These are phyloP conservation scores for Hyphopichia wangnamkhiaoensis DNA, from an alignment of 1,139 yeast genomes.

Conservation along the genomic window DNA sequence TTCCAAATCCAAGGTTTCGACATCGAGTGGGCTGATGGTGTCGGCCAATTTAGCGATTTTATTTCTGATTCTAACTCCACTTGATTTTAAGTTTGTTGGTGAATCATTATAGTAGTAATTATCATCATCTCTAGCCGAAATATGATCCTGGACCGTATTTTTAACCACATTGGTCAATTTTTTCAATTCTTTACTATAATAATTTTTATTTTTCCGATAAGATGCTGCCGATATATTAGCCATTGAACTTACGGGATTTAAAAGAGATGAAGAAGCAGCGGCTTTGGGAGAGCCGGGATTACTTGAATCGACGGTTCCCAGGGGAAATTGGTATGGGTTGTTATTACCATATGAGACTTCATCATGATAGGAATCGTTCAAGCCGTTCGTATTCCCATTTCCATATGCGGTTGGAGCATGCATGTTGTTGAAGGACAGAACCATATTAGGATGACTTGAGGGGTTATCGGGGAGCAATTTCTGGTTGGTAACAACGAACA, in stretches of 20 bases:
- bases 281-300: neutral
- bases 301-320: neutral
- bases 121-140: conserved; percentile 32
- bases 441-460: too few species aligned
- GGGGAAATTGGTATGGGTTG: neutral
- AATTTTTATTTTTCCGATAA: conserved; percentile 26
- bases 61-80: conserved; percentile 35
- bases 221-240: conserved; percentile 12
- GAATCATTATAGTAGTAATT: conserved; percentile 18
- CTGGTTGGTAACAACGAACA: conserved; percentile 61
- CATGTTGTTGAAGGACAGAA: too few species aligned
- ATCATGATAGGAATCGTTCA: conserved; percentile 6
- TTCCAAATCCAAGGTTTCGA: conserved; percentile 47
- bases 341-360: conserved; percentile 3
- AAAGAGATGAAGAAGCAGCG: neutral
- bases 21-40: conserved; percentile 38
- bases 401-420: neutral
- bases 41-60: conserved; percentile 41
- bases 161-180: conserved; percentile 70
- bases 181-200: conserved; percentile 52
- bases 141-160: conserved; percentile 68
- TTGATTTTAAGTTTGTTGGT: conserved; percentile 14
- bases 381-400: conserved; percentile 1
- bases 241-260: conserved; percentile 3
- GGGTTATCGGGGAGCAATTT: conserved; percentile 33